Evolutionary conservation across 1,139 yeast species (phyloP), one percentile per base, ranked within the genome.

Genomic region (Lizanozyma gosingica): DNA sequence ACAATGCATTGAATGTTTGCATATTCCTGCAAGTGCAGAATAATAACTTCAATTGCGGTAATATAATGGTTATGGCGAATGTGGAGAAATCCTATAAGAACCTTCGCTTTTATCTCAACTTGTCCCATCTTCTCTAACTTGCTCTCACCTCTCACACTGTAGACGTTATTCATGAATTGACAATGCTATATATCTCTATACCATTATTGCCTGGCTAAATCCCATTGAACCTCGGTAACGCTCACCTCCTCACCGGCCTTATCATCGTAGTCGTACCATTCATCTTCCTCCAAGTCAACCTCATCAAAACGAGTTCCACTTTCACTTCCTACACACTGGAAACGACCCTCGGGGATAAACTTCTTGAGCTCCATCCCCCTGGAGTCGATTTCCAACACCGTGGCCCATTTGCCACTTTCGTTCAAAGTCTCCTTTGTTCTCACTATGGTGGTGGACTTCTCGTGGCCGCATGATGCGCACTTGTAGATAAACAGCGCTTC

Each of bases 241-340:
- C 94, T 79, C 17, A 88, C 97, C 58, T 92, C 97, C 18, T 68
- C 76, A 9, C 79, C 77, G 3, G 85, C 81, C 53, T 80, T 76
- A 44, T 92, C 97, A 56, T 92, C 97, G 56, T 90, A 94, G 54
- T 92, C 98, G 57, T 81, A 92, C 94, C 96, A 90, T 56, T 92
- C 97, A 37, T 76, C 78, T 35, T 87, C 97, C 35, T 71, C 75
- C 40, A 87, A 61, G 43, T 82, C 87, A n/a, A 87, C 73, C 16
- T 81, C 87, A 11, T 56, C 57, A 51, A 84, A 85, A 42, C 56
- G 60, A 2, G 84, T 69, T 8, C 61, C 58, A 2, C 77, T 60
- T 15, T 75, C 79, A 6, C 59, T 63, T 3, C 86, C 85, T 36
- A 59, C 63, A 44, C 90, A 85, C 38, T 64, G 63, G 56, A 87